Evolutionary conservation across 768 basidiomycete genomes (phyloP).

Genomic region (Boletus pseudopeckii): DNA sequence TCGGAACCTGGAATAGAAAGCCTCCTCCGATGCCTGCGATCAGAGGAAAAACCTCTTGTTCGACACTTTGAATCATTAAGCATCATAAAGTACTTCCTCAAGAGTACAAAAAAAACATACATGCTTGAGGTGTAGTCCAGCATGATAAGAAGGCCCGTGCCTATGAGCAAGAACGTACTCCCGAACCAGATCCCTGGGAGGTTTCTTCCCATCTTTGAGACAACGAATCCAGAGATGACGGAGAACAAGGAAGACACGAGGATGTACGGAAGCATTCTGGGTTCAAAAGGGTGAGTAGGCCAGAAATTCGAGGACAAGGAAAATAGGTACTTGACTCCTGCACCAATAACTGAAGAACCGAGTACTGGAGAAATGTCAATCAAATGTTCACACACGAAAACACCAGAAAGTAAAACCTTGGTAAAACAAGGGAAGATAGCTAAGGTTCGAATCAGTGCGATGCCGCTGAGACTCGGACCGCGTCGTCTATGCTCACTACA

Average conservation of each 20-base stretch:
- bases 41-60: slow-evolving; percentile 63
- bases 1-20: slow-evolving; percentile 60
- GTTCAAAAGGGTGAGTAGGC: not conserved
- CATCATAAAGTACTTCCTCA: not conserved
- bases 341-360: slow-evolving; percentile 68
- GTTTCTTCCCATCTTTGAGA: slow-evolving; percentile 56
- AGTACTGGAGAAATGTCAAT: slow-evolving; percentile 36
- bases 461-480: no score
- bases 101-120: slow-evolving; percentile 26
- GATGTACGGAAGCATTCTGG: slow-evolving; percentile 71
- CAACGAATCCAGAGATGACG: slow-evolving; percentile 53
- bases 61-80: slow-evolving; percentile 40
- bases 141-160: slow-evolving; percentile 70
- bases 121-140: slow-evolving; percentile 54
- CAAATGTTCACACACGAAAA: not conserved
- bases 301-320: not conserved
- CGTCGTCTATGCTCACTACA: slow-evolving; percentile 17
- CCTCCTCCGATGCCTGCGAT: slow-evolving; percentile 63
- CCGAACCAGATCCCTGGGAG: slow-evolving; percentile 61
- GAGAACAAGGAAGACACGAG: slow-evolving; percentile 53
- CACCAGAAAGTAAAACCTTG: slow-evolving; percentile 36
- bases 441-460: slow-evolving; percentile 1
- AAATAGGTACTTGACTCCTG: slow-evolving; percentile 66
- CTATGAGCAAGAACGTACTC: slow-evolving; percentile 56
- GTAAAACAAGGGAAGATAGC: slow-evolving; percentile 72